Percentiles rank a stretch among this genome's conserved stretches.
Evolutionary conservation across 768 basidiomycete genomes (phyloP).

Genomic region (Multifurca ochricompacta): DNA sequence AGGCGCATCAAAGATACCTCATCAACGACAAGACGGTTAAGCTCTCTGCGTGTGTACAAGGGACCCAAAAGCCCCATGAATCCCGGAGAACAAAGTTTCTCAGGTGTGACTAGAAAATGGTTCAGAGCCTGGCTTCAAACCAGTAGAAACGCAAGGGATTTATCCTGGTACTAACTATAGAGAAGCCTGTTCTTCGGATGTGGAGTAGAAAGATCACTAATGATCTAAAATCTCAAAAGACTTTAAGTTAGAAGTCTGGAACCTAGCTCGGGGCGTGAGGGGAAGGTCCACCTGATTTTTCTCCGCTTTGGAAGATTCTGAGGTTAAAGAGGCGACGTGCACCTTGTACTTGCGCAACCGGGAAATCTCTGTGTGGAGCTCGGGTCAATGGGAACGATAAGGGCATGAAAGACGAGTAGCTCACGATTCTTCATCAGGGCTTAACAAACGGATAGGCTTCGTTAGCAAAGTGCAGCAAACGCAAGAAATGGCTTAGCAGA

Average conservation of each 20-base stretch:
- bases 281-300: slow-evolving; percentile 44
- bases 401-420: slow-evolving; percentile 18
- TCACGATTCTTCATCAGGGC: slow-evolving; percentile 80
- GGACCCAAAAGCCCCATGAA: slow-evolving; percentile 43
- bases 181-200: slow-evolving; percentile 54
- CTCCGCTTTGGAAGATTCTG: slow-evolving; percentile 51
- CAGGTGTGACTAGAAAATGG: slow-evolving; percentile 56
- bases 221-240: slow-evolving; percentile 37
- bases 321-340: slow-evolving; percentile 53
- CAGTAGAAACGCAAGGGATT: background rate
- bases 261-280: background rate
- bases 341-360: slow-evolving; percentile 48
- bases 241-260: background rate
- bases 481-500: slow-evolving; percentile 27
- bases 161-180: slow-evolving; percentile 50
- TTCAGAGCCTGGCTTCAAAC: background rate
- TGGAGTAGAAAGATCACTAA: slow-evolving; percentile 50
- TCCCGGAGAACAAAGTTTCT: slow-evolving; percentile 51
- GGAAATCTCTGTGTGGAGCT: slow-evolving; percentile 46
- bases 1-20: slow-evolving; percentile 42
- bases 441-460: slow-evolving; percentile 24
- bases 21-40: slow-evolving; percentile 74
- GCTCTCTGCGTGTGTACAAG: slow-evolving; percentile 45
- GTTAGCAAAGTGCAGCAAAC: background rate
- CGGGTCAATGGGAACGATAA: background rate